Evolutionary conservation across 345 rosid genomes (phyloP).

Genomic region (Sonneratia alba): DNA sequence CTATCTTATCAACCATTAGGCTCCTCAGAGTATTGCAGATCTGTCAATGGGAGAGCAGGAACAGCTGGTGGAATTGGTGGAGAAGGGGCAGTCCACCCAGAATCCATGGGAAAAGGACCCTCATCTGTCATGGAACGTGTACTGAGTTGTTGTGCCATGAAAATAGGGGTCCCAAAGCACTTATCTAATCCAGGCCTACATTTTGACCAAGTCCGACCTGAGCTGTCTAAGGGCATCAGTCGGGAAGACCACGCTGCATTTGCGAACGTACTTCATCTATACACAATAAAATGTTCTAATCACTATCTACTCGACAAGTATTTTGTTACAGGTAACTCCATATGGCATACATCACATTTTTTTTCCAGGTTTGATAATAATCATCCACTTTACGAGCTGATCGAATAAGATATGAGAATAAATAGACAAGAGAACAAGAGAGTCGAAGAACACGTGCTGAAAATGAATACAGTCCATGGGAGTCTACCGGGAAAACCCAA

Average conservation of each 20-base stretch:
- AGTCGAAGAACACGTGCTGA: too few relatives aligned
- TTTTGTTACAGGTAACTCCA: too few relatives aligned
- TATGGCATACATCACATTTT: too few relatives aligned
- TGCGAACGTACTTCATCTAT: background rate
- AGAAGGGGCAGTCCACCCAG: background rate
- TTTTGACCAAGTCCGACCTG: background rate
- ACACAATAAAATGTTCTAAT: background rate
- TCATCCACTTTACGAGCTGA: too few relatives aligned
- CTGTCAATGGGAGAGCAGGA: background rate
- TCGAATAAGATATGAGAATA: too few relatives aligned
- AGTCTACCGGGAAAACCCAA: too few relatives aligned
- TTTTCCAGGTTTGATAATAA: too few relatives aligned
- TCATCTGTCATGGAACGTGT: background rate
- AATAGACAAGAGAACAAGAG: too few relatives aligned
- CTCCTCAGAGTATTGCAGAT: background rate
- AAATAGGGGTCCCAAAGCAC: background rate
- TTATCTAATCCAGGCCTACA: background rate
- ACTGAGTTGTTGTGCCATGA: background rate
- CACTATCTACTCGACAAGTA: background rate
- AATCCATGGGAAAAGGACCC: background rate
- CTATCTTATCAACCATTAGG: background rate
- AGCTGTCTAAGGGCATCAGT: background rate
- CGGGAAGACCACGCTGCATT: background rate
- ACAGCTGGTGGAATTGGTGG: constrained; percentile 1
- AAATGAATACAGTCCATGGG: too few relatives aligned